Conservation (phyloP, 768 basidiomycete species). For the Nidularia sp. region DNA sequence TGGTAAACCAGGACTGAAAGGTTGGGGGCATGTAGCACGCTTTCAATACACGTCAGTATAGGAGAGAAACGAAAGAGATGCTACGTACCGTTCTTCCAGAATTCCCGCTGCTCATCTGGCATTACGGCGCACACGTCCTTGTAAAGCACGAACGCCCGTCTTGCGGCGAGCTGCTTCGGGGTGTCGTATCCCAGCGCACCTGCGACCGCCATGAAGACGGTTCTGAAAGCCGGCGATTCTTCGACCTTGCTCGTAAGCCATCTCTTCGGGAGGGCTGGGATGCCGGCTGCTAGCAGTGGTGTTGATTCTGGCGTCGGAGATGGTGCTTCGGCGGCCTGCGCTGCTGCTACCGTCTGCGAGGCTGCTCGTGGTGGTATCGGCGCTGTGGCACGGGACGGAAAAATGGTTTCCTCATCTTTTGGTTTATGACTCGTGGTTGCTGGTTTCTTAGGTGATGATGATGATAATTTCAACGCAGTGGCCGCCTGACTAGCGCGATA, state of each 20-base stretch:
- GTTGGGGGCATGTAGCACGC: constrained; percentile 86
- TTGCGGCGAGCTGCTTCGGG: constrained; percentile 56
- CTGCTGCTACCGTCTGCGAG: too few species aligned
- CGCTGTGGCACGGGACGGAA: too few species aligned
- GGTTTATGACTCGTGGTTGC: too few species aligned
- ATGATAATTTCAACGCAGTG: too few species aligned
- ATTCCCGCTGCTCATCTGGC: constrained; percentile 51
- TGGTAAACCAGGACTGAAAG: constrained; percentile 95
- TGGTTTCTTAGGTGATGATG: too few species aligned
- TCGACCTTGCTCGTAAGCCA: constrained; percentile 58
- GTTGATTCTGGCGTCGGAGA: too few species aligned
- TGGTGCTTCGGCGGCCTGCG: too few species aligned
- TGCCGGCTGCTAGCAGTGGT: too few species aligned
- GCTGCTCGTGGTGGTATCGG: too few species aligned
- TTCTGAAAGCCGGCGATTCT: constrained; percentile 40
- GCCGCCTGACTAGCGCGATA: too few species aligned
- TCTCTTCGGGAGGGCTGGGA: constrained; percentile 8
- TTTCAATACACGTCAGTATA: constrained; percentile 20
- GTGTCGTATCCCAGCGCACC: constrained; percentile 56
- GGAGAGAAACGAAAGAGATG: neutral
- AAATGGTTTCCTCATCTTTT: too few species aligned
- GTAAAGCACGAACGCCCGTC: constrained; percentile 28
- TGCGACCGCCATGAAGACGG: constrained; percentile 43
- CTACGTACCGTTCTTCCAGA: constrained; percentile 62
- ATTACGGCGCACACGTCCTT: constrained; percentile 46